These are phyloP conservation scores for Colletotrichum sp. DNA, from an alignment of 2,329 filamentous ascomycete genomes.

Conservation along the genomic window DNA sequence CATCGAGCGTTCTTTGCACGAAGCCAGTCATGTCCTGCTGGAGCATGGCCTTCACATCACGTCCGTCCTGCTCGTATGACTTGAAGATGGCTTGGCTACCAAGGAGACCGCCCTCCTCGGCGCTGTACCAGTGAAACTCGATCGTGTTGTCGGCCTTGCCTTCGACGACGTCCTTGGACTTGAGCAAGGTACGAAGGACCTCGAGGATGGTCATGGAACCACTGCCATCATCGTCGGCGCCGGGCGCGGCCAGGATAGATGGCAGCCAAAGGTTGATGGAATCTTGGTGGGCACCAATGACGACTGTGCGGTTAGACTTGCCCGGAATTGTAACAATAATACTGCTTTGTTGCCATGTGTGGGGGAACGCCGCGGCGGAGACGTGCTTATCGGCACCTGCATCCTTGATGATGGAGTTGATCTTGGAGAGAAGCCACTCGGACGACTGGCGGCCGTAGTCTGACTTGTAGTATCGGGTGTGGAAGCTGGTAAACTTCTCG, in stretches of 20 bases:
- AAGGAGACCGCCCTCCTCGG: constrained; percentile 86
- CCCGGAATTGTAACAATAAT: constrained; percentile 93
- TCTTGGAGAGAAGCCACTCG: constrained; percentile 81
- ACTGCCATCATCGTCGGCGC: constrained; percentile 94
- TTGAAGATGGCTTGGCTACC: constrained; percentile 91
- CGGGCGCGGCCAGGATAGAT: constrained; percentile 81
- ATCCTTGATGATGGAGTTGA: constrained; percentile 72
- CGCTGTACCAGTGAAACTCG: constrained; percentile 97
- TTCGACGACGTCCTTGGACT: constrained; percentile 70
- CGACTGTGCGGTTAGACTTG: constrained; percentile 80
- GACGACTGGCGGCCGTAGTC: constrained; percentile 83
- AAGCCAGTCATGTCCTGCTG: constrained; percentile 99
- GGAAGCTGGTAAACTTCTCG: constrained; percentile 78
- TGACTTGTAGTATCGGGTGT: constrained; percentile 84
- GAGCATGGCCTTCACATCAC: constrained; percentile 92
- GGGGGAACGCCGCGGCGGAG: constrained; percentile 74
- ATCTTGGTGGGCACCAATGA: constrained; percentile 93
- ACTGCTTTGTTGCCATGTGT: constrained; percentile 88
- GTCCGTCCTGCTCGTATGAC: constrained; percentile 73
- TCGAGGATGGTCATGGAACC: constrained; percentile 95
- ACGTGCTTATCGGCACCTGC: constrained; percentile 74
- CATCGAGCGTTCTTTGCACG: constrained; percentile 80
- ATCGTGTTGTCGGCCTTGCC: constrained; percentile 84
- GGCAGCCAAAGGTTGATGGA: constrained; percentile 94
- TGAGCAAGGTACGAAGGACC: constrained; percentile 81